Percentiles rank a stretch among this genome's conserved stretches.
These are phyloP conservation scores for Nicotiana benthamiana DNA, from an alignment of 257 asterid species.

Conservation along the genomic window DNA sequence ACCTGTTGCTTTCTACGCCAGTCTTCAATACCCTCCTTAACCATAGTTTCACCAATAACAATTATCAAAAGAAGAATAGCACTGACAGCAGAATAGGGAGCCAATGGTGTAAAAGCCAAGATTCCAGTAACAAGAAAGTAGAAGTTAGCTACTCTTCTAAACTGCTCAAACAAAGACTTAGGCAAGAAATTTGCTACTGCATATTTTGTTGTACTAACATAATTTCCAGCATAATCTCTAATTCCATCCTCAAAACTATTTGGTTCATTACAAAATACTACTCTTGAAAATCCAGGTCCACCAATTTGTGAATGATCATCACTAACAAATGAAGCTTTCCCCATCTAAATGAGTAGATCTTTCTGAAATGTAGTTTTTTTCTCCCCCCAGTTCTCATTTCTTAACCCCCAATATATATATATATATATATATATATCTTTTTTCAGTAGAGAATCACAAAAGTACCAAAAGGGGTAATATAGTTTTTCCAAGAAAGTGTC, in stretches of 20 bases:
- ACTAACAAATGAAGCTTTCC: constrained; percentile 28
- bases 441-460: neutral
- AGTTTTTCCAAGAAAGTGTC: constrained; percentile 4
- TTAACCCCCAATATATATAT: too few relatives aligned
- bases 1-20: constrained; percentile 77
- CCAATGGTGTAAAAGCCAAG: constrained; percentile 62
- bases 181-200: constrained; percentile 79
- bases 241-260: constrained; percentile 32
- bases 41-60: constrained; percentile 71
- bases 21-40: constrained; percentile 82
- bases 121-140: constrained; percentile 69
- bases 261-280: constrained; percentile 71
- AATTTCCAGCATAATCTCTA: constrained; percentile 45
- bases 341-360: constrained; percentile 70
- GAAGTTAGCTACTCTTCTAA: constrained; percentile 88
- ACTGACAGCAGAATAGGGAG: constrained; percentile 71
- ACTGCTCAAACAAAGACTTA: constrained; percentile 85
- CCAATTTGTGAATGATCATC: constrained; percentile 75
- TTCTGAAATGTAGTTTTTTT: constrained; percentile 61
- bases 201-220: constrained; percentile 73
- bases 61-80: constrained; percentile 56
- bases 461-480: neutral
- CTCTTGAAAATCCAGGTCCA: constrained; percentile 85
- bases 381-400: constrained; percentile 36
- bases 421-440: too few relatives aligned